These are phyloP conservation scores for Thermothielavioides terrestris DNA, from an alignment of 495 filamentous ascomycete genomes.

Conservation along the genomic window DNA sequence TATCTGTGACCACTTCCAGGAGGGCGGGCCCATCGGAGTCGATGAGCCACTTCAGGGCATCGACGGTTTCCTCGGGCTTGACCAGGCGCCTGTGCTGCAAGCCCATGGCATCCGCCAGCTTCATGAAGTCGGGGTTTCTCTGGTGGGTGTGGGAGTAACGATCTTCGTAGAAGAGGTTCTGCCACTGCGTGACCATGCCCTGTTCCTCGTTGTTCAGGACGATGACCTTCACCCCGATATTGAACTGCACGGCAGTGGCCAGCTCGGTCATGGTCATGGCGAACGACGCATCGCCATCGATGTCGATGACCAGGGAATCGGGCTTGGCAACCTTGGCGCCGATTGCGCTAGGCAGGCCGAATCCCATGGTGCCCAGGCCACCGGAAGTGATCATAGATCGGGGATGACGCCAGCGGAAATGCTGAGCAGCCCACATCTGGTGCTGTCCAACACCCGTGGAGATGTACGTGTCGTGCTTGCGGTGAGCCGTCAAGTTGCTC, in stretches of 20 bases:
- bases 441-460: conserved; percentile 90
- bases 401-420: conserved; percentile 83
- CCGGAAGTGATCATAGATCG: conserved; percentile 87
- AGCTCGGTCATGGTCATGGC: conserved; percentile 92
- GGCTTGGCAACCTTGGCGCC: conserved; percentile 87
- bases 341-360: conserved; percentile 83
- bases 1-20: conserved; percentile 54
- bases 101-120: conserved; percentile 76
- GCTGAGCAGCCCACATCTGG: conserved; percentile 96
- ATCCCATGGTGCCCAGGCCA: conserved; percentile 93
- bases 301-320: conserved; percentile 80
- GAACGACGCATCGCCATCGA: conserved; percentile 95
- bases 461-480: conserved; percentile 76
- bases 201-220: conserved; percentile 95
- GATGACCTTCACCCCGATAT: conserved; percentile 86
- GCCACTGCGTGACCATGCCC: conserved; percentile 96
- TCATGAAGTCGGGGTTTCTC: conserved; percentile 79
- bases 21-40: conserved; percentile 70
- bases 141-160: conserved; percentile 89
- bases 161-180: conserved; percentile 86
- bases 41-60: conserved; percentile 81
- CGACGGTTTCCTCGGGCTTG: conserved; percentile 62
- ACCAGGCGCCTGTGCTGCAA: conserved; percentile 57
- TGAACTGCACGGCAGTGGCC: conserved; percentile 81
- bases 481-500: conserved; percentile 59